Evolutionary conservation across 108 stramenopile species (phyloP).

Genomic region (Cyclotella choctawhatcheeana): DNA sequence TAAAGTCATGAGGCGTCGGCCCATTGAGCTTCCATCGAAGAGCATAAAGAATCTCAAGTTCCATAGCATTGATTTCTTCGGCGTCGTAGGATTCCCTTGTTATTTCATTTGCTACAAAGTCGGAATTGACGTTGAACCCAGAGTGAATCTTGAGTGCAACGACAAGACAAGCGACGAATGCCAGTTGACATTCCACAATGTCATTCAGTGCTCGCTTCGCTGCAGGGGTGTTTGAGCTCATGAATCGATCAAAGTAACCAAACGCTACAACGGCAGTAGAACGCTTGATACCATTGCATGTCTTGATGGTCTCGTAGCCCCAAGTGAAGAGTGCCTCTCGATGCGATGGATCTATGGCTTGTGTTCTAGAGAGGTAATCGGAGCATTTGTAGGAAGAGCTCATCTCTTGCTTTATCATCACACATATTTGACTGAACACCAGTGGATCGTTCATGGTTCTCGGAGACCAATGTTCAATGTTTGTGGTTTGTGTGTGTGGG

Average conservation of each 20-base stretch:
- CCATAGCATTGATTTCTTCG: conserved; percentile 16
- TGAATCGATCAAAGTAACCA: conserved; percentile 39
- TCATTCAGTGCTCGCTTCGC: neutral
- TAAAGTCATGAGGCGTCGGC: conserved; percentile 34
- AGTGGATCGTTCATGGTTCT: too few relatives aligned
- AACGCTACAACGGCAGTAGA: conserved; percentile 6
- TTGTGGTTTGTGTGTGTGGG: too few relatives aligned
- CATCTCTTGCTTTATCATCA: too few relatives aligned
- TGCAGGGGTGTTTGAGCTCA: conserved; percentile 6
- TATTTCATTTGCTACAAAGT: conserved; percentile 20
- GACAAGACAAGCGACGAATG: conserved; percentile 21
- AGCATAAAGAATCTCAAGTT: conserved; percentile 4
- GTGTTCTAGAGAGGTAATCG: too few relatives aligned
- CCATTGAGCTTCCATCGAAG: conserved; percentile 27
- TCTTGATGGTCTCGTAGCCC: conserved; percentile 22
- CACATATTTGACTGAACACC: too few relatives aligned
- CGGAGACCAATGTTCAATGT: too few relatives aligned
- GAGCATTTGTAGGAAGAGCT: too few relatives aligned
- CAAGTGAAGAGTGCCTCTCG: conserved; percentile 15
- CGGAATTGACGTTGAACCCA: conserved; percentile 19
- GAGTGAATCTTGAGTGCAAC: conserved; percentile 29
- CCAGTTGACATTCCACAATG: conserved; percentile 12
- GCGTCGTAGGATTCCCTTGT: conserved; percentile 9
- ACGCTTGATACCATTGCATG: conserved; percentile 23
- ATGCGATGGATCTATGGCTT: too few relatives aligned